phyloP scores from a whole-genome alignment of 345 rosid species.

The Geranium rotundifolium region DNA sequence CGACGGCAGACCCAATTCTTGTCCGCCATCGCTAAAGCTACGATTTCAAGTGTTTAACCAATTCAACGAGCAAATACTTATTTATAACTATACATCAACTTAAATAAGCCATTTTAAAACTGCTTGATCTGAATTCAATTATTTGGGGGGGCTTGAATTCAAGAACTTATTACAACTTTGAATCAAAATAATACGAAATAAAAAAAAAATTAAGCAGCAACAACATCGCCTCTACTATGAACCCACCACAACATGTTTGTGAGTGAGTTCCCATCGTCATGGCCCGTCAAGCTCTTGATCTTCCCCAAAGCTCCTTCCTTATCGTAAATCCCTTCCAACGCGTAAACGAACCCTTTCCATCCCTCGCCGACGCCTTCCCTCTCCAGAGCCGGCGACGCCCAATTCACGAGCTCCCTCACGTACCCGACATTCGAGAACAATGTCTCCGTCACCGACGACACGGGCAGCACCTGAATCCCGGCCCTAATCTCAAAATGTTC shows the following conservation, averaged over 20 bases:
- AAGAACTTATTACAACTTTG: no score
- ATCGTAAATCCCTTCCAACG: conserved; percentile 64
- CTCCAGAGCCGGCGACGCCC: conserved; percentile 59
- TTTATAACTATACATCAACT: no score
- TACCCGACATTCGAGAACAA: conserved; percentile 57
- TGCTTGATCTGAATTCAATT: no score
- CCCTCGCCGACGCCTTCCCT: conserved; percentile 78
- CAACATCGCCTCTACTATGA: conserved; percentile 50
- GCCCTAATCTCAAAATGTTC: conserved; percentile 73
- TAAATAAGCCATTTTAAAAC: no score
- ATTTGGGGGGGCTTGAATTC: no score
- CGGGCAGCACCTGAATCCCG: conserved; percentile 75
- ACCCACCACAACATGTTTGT: conserved; percentile 87
- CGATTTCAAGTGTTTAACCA: no score
- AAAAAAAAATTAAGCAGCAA: no score
- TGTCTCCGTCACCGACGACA: conserved; percentile 58
- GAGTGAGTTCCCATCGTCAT: conserved; percentile 73
- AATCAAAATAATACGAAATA: no score
- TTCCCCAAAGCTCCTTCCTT: conserved; percentile 55
- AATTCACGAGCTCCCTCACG: conserved; percentile 56
- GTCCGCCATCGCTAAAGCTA: no score
- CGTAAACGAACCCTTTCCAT: conserved; percentile 86
- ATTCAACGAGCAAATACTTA: no score
- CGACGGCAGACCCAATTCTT: no score
- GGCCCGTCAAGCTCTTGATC: conserved; percentile 38